Evolutionary conservation across 2,329 filamentous ascomycete genomes (phyloP).

Genomic region (Elsinoe necatrix): DNA sequence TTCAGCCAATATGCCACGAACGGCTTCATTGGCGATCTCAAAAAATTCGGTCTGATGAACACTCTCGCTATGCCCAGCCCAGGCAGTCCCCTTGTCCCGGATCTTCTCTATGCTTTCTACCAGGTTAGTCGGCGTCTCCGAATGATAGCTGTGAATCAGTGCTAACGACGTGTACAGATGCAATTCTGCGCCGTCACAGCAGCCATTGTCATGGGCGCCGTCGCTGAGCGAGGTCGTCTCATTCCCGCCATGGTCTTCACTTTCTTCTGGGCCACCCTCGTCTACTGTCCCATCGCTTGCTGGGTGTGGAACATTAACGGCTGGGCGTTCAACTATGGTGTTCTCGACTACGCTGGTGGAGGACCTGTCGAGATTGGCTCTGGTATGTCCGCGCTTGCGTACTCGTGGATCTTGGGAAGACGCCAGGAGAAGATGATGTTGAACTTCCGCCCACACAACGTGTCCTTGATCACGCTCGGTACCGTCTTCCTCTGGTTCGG

Average conservation of each 20-base stretch:
- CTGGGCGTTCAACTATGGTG: conserved; percentile 84
- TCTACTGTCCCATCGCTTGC: conserved; percentile 94
- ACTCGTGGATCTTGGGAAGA: conserved; percentile 89
- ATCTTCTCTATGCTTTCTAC: conserved; percentile 89
- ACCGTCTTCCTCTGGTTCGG: conserved; percentile 97
- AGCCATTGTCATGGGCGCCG: conserved; percentile 82
- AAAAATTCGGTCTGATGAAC: conserved; percentile 81
- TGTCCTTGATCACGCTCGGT: conserved; percentile 90
- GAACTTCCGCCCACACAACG: conserved; percentile 98
- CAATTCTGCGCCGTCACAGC: conserved; percentile 94
- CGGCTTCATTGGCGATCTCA: conserved; percentile 84
- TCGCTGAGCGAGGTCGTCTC: conserved; percentile 87
- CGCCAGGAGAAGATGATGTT: conserved; percentile 99
- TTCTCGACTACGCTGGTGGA: conserved; percentile 92
- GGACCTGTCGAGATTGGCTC: conserved; percentile 96
- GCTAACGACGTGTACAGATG: conserved; percentile 50
- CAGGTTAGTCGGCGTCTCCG: conserved; percentile 48
- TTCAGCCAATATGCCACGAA: conserved; percentile 76
- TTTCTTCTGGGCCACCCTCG: conserved; percentile 93
- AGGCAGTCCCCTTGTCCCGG: conserved; percentile 79
- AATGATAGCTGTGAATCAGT: background rate
- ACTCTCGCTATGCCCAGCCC: conserved; percentile 77
- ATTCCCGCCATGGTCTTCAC: conserved; percentile 91
- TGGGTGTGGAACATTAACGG: conserved; percentile 96
- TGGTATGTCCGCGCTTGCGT: conserved; percentile 84